phyloP scores from a whole-genome alignment of 768 basidiomycete genomes.

The Calvatia gigantea region DNA sequence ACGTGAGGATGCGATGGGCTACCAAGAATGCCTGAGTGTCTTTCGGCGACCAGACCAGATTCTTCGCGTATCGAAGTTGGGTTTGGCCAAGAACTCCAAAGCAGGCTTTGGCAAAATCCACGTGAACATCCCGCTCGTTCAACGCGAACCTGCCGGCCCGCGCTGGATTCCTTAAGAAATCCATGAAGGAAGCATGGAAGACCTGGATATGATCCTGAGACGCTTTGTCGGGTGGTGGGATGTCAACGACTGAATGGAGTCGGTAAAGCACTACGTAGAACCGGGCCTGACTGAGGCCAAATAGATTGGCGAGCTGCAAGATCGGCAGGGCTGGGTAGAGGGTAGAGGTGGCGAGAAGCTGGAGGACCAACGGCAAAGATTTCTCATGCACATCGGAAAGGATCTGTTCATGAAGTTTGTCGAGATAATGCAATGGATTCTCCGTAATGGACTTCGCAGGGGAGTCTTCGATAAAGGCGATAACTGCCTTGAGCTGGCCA shows the following conservation, averaged over 20 bases:
- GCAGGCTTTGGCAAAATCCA: not conserved
- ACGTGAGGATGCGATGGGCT: not conserved
- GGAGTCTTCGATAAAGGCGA: not conserved
- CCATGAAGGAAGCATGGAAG: not conserved
- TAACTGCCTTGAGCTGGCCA: not conserved
- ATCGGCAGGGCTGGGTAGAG: not conserved
- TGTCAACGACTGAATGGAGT: not conserved
- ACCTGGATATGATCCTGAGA: not conserved
- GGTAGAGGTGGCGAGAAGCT: not conserved
- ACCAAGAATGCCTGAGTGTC: not conserved
- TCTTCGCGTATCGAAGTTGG: not conserved
- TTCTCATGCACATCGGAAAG: not conserved
- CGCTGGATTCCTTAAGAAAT: not conserved
- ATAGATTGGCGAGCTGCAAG: not conserved
- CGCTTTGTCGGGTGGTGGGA: not conserved
- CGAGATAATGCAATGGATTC: constrained; percentile 3
- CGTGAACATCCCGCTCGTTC: not conserved
- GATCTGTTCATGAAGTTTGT: not conserved
- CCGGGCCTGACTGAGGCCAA: not conserved
- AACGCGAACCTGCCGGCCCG: not conserved
- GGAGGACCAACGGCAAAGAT: not conserved
- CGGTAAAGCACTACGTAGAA: not conserved
- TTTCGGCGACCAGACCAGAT: not conserved
- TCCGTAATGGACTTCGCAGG: not conserved
- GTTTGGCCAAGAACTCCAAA: not conserved